These are phyloP conservation scores for Cucurbita ficifolia DNA, from an alignment of 306 rosid species.

Conservation along the genomic window DNA sequence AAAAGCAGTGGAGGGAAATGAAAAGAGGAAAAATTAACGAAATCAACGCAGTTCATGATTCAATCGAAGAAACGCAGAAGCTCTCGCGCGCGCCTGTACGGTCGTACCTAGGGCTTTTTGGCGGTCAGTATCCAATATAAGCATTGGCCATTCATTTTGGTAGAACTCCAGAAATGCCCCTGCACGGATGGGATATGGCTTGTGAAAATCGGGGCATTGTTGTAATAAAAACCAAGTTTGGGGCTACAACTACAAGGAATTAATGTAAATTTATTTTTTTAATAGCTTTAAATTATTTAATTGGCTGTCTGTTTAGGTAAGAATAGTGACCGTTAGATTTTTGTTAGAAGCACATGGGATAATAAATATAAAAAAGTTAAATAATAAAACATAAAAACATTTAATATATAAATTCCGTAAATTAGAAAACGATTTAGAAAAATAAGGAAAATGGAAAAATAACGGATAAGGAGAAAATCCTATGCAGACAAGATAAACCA, in stretches of 20 bases:
- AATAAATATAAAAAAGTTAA: not conserved
- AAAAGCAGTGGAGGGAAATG: not conserved
- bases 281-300: not conserved
- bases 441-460: not conserved
- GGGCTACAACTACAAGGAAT: no score
- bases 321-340: not conserved
- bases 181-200: not conserved
- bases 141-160: not conserved
- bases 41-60: not conserved
- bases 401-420: not conserved
- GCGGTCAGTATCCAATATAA: not conserved
- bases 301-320: not conserved
- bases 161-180: not conserved
- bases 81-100: not conserved
- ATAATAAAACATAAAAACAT: no score
- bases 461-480: conserved; percentile 6
- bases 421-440: not conserved
- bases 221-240: not conserved
- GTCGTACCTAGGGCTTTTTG: conserved; percentile 4
- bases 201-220: not conserved
- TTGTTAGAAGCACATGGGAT: not conserved
- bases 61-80: not conserved
- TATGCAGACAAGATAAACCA: not conserved
- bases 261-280: not conserved
- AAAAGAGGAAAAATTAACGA: not conserved